Evolutionary conservation across 345 rosid genomes (phyloP), one percentile per base, ranked within the genome.

Genomic region (Populus davidiana): DNA sequence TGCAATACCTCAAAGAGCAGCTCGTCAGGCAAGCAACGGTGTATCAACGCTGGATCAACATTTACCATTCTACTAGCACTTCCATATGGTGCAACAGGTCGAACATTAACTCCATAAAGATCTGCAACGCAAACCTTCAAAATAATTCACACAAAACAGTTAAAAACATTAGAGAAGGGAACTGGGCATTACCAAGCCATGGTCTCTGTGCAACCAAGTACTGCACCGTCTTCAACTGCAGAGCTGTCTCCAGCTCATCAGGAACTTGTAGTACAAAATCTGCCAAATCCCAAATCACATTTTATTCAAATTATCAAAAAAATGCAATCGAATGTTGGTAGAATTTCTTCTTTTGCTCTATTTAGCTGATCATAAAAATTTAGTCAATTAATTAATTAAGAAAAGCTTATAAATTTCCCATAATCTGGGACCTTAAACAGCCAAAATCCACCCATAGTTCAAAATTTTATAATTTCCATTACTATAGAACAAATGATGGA

Each of bases 1-100:
- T n/a, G 41, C 54, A 74, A 50, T 86, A 92, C 99, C 97, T 95
- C 98, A 49, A 89, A 87, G 71, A 92, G 94, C 76, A 95, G 88
- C 84, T 95, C 99, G 87, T 95, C 99, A 0, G 97, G 99, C 85
- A 95, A 89, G 86, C 79, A 71, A 31, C 96, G 93, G 82, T 95
- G 97, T 67, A 93, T 82, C 69, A 87, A 84, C 12, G 99, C 94
- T 0, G 97, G 88, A 81, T 93, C 96, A 78, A 81, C 83, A 75
- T 76, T 78, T 0, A 89, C 89, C 72, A 82, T 89, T 79, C 94
- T 78, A 77, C 93, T 89, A 41, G 85, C 83, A 69, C 98, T 95
- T 79, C 94, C 94, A 68, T 83, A 89, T 8, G 99, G 97, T 41
- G 96, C 90, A 72, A 93, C 93, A 0, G 96, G 98, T 74, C 96